Conservation (phyloP, 2,329 filamentous ascomycete genomes). For the Xylariomycetidae sp. region DNA sequence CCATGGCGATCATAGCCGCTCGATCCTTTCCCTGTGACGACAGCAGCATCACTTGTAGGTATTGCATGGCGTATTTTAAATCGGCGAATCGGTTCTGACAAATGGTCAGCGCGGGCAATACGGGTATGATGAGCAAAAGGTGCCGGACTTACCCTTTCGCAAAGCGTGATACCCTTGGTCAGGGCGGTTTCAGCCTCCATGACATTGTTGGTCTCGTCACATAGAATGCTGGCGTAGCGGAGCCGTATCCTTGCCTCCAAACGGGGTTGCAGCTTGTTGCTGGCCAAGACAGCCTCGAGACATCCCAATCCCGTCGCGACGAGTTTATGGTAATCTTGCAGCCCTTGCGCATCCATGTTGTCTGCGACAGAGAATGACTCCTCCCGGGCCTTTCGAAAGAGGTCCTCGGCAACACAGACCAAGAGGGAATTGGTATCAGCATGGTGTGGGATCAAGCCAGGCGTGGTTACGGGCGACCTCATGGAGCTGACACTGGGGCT, state of each 20-base stretch:
- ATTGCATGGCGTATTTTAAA: conserved; percentile 73
- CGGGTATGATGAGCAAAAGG: not conserved
- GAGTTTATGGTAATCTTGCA: conserved; percentile 66
- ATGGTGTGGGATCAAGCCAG: conserved; percentile 37
- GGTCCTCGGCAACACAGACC: conserved; percentile 71
- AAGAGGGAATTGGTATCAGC: conserved; percentile 56
- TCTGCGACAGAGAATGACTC: conserved; percentile 46
- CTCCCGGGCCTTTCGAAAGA: conserved; percentile 60
- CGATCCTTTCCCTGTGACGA: conserved; percentile 64
- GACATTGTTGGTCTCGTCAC: conserved; percentile 72
- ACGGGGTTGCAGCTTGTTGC: conserved; percentile 55
- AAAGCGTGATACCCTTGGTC: conserved; percentile 66
- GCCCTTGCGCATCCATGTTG: conserved; percentile 43
- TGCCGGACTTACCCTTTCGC: conserved; percentile 50
- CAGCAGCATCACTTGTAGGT: conserved; percentile 64
- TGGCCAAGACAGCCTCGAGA: conserved; percentile 64
- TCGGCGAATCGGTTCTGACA: conserved; percentile 53
- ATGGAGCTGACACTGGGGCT: conserved; percentile 29
- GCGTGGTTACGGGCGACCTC: conserved; percentile 25
- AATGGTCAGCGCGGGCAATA: not conserved
- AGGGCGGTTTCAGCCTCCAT: conserved; percentile 69
- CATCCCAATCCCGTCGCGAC: conserved; percentile 70
- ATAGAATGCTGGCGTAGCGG: conserved; percentile 66
- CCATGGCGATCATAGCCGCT: conserved; percentile 67
- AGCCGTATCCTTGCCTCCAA: conserved; percentile 66